These are phyloP conservation scores for Naegleria lovaniensis DNA, from an alignment of 208 protist species.

Conservation along the genomic window DNA sequence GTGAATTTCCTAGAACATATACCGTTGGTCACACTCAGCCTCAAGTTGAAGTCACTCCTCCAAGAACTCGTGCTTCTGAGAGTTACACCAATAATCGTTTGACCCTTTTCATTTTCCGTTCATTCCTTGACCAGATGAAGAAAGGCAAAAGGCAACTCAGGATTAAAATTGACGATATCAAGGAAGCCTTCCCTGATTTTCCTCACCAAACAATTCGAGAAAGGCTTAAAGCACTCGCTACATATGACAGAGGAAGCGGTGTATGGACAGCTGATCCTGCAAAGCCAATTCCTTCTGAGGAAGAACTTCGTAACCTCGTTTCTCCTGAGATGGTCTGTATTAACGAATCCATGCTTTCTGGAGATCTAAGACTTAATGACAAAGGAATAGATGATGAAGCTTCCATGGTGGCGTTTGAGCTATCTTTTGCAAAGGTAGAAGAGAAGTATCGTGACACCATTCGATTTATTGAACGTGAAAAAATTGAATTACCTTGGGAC, in stretches of 20 bases:
- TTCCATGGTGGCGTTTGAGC: neutral
- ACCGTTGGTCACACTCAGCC: slow-evolving; percentile 20
- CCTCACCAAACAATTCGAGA: slow-evolving; percentile 11
- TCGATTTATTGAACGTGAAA: slow-evolving; percentile 12
- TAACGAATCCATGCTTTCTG: neutral
- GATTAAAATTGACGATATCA: slow-evolving; percentile 18
- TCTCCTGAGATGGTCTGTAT: slow-evolving; percentile 24
- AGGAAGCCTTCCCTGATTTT: slow-evolving; percentile 2
- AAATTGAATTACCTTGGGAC: slow-evolving; percentile 8
- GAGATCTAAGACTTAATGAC: neutral
- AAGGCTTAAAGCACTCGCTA: neutral
- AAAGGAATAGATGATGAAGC: neutral
- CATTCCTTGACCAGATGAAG: neutral
- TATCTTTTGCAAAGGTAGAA: neutral
- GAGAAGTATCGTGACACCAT: neutral
- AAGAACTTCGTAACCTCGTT: neutral
- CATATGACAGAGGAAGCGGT: neutral
- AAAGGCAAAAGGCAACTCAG: neutral
- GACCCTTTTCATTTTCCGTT: slow-evolving; percentile 1
- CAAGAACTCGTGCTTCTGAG: neutral
- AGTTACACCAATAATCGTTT: slow-evolving; percentile 3
- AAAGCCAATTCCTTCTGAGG: neutral
- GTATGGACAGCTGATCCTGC: neutral
- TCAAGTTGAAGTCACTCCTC: neutral
- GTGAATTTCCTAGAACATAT: slow-evolving; percentile 13